phyloP scores from a whole-genome alignment of 1,139 yeast genomes.

The Yamadazyma pseudoaaseri region DNA sequence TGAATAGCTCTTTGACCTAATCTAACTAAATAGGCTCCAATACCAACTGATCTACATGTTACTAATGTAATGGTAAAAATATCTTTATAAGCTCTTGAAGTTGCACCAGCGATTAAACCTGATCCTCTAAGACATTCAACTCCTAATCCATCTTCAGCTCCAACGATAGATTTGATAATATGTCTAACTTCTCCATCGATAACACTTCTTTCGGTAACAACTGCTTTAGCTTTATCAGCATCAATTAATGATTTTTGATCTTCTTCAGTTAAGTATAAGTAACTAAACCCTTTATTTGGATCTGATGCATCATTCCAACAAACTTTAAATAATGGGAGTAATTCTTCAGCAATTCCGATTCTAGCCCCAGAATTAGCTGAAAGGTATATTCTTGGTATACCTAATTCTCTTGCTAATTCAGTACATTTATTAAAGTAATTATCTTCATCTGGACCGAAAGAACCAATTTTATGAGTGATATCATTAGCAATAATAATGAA shows the following conservation, averaged over 20 bases:
- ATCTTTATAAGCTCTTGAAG: constrained; percentile 95
- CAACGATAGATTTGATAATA: constrained; percentile 81
- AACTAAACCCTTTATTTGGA: constrained; percentile 85
- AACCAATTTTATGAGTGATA: constrained; percentile 96
- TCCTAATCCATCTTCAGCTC: constrained; percentile 95
- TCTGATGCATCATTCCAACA: constrained; percentile 82
- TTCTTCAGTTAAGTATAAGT: constrained; percentile 76
- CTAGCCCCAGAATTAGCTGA: constrained; percentile 99
- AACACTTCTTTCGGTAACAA: constrained; percentile 75
- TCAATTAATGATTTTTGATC: constrained; percentile 61
- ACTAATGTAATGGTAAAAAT: constrained; percentile 95
- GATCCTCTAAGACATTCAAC: constrained; percentile 98
- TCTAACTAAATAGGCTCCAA: constrained; percentile 97
- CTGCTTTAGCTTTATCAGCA: constrained; percentile 58
- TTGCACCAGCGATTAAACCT: constrained; percentile 98
- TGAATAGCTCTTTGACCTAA: constrained; percentile 98
- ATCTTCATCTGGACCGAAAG: constrained; percentile 98
- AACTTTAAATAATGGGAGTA: constrained; percentile 83
- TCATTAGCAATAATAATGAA: constrained; percentile 92
- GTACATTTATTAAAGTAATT: constrained; percentile 88
- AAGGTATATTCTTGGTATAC: constrained; percentile 91
- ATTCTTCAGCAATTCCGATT: constrained; percentile 96
- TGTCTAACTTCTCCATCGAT: constrained; percentile 83
- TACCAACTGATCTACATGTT: constrained; percentile 98
- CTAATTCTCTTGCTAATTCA: constrained; percentile 82